Base-by-base conservation (phyloP, 257 asterid genomes). In the Lycium ferocissimum region DNA sequence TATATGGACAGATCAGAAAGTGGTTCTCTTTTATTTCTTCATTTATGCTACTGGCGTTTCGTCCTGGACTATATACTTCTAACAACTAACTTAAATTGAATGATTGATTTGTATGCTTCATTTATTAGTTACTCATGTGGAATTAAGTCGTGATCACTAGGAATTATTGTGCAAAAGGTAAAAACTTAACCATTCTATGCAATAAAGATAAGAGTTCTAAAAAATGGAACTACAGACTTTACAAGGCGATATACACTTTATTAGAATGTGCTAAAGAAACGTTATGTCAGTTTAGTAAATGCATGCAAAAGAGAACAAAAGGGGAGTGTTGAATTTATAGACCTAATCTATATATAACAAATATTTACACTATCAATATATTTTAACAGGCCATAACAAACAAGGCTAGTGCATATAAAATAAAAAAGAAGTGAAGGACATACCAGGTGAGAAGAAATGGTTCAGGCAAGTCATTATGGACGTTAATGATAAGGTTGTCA, bases 391-490 rank as follows among this genome's bases (percentile, higher is more conserved):
- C 11, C 40, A 63, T 63, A 63, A 8, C 1, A 58, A 17, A 58
- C 9, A 58, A 9, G 26, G n/a, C 20, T 56, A 2, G 20, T 0
- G 3, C 51, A 82, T 61, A 18, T 14, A 69, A 13, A 83, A 80
- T 51, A 17, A 10, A 40, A n/a, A 40, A 6, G 43, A 72, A 12
- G 38, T 43, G 80, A 49, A 26, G 40, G 53, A 70, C 5, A 49
- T 53, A 94, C 97, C 98, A 95, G 12, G 98, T 91, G 26, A 95
- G 86, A 85, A 94, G 98, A 85, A 95, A 94, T 13, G 98, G 97
- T 26, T 95, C 94, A 0, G 91, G 91, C 92, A 95, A 86, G 86
- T 91, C 63, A 85, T 95, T 95, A 76, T 49, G 65, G 8, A 95
- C 98, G 13, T 95, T 94, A 90, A 95, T 83, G 20, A 91, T 87